Evolutionary conservation across 2,329 filamentous ascomycete species (phyloP), one percentile per base, ranked within the genome.

Genomic region (Elsinoe ampelina): DNA sequence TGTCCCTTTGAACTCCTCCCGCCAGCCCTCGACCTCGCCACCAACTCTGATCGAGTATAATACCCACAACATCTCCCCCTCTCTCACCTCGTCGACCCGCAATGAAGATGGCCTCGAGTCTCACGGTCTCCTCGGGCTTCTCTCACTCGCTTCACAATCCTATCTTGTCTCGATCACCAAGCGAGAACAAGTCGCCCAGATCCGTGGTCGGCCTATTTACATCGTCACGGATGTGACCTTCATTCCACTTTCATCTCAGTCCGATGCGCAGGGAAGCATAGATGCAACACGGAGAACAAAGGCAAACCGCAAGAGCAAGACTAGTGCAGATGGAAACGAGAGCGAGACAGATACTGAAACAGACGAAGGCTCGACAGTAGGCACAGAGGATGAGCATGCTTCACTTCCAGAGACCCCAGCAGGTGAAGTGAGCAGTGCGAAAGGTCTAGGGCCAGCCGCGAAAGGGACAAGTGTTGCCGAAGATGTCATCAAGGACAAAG

Each of bases 131-230:
- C 73, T 85, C 63, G 83, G 93, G 19, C 75, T 98, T 1, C 80
- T 98, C 43, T 89, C 84, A 35, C 81, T 97, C 59, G 87, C 90
- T 19, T 86, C 84, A 36, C 80, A 85, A 26, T 87, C 84, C 61
- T 97, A 92, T 71, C 80, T 98, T 5, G 81, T 98, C 58, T 86
- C 89, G 10, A 95, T 98, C 65, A 90, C 86, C 19, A 82, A 84
- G 58, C 87, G 92, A 47, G 82, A 95, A 65, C 88, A 95, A 69
- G 90, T 97, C 51, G 93, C 93, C 2, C 85, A 91, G 61, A 83
- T 97, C 51, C 83, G 85, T 61, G 89, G 89, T 5, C 84, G 81
- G 57, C 85, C 91, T 0, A 77, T 97, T 57, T 98, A 95, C 70
- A 84, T 89, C 38, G 82, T 96, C 59, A 93, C 87, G 42, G 89